These are phyloP conservation scores for Zasmidium cellare DNA, from an alignment of 2,329 filamentous ascomycete species.

Conservation along the genomic window DNA sequence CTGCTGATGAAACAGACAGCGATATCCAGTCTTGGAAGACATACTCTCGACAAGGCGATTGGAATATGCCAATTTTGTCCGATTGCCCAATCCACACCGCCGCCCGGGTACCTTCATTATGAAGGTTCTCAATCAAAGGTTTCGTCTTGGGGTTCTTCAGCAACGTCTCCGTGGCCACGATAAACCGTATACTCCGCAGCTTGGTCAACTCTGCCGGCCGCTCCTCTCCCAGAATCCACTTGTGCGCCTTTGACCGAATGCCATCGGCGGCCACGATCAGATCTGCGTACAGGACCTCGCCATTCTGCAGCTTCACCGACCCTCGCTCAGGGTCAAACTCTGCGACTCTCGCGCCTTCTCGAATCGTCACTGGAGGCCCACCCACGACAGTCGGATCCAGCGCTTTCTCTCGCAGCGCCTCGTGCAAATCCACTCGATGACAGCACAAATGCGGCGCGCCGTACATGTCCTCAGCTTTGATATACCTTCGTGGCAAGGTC, in stretches of 20 bases:
- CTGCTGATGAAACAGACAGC: neutral
- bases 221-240: neutral
- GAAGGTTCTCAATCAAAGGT: neutral
- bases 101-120: neutral
- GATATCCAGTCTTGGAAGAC: neutral
- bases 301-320: slow-evolving; percentile 36
- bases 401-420: neutral
- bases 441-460: slow-evolving; percentile 1
- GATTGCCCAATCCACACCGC: neutral
- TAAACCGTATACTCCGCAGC: slow-evolving; percentile 5
- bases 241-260: slow-evolving; percentile 22
- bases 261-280: slow-evolving; percentile 42
- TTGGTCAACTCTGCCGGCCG: slow-evolving; percentile 4
- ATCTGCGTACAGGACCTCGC: slow-evolving; percentile 32
- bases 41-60: slow-evolving; percentile 7
- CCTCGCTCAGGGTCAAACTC: slow-evolving; percentile 27
- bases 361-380: neutral
- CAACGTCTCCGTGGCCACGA: slow-evolving; percentile 5
- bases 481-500: neutral
- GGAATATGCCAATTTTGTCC: neutral
- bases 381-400: neutral
- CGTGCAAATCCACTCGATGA: slow-evolving; percentile 4
- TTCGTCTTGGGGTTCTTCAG: neutral
- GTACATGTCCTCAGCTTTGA: slow-evolving; percentile 2
- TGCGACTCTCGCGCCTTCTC: neutral